Percentiles rank a stretch among this genome's conserved stretches.
These are phyloP conservation scores for Phalaenopsis aphrodite DNA, from an alignment of 106 monocot species.

Conservation along the genomic window DNA sequence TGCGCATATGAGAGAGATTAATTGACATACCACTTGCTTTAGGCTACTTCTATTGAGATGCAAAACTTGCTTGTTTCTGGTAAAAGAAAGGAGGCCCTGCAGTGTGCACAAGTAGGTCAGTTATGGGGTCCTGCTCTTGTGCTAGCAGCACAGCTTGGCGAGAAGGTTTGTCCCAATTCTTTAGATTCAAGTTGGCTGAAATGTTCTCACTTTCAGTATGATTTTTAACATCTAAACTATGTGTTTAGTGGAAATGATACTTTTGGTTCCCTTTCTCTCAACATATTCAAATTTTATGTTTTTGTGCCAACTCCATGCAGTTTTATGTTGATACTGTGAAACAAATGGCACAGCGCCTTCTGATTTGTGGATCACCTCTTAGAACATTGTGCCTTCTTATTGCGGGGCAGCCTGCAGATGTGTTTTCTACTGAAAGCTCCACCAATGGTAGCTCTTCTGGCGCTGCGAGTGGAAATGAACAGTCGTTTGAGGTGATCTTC, in stretches of 20 bases:
- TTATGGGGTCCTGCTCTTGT: constrained; percentile 97
- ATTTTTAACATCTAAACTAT: background rate
- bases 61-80: constrained; percentile 88
- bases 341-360: constrained; percentile 79
- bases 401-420: constrained; percentile 85
- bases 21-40: constrained; percentile 5
- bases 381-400: constrained; percentile 89
- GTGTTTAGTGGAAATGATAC: background rate
- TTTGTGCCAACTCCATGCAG: constrained; percentile 28
- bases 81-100: constrained; percentile 86
- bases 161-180: constrained; percentile 48
- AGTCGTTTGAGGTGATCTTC: constrained; percentile 32
- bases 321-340: constrained; percentile 92
- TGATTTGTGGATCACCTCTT: constrained; percentile 79
- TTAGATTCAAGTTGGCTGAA: background rate
- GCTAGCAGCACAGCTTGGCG: constrained; percentile 87
- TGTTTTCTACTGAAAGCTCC: constrained; percentile 50
- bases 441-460: constrained; percentile 11
- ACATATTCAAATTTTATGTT: background rate
- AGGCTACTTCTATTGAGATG: constrained; percentile 70
- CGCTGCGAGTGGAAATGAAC: constrained; percentile 25
- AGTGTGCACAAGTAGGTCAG: constrained; percentile 81
- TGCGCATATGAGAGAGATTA: background rate
- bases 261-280: background rate
- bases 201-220: background rate